A percentile compares a stretch with the other conserved stretches of the same genome.
phyloP scores from a whole-genome alignment of 2,329 filamentous ascomycete species.

The Tolypocladium ovalisporum region DNA sequence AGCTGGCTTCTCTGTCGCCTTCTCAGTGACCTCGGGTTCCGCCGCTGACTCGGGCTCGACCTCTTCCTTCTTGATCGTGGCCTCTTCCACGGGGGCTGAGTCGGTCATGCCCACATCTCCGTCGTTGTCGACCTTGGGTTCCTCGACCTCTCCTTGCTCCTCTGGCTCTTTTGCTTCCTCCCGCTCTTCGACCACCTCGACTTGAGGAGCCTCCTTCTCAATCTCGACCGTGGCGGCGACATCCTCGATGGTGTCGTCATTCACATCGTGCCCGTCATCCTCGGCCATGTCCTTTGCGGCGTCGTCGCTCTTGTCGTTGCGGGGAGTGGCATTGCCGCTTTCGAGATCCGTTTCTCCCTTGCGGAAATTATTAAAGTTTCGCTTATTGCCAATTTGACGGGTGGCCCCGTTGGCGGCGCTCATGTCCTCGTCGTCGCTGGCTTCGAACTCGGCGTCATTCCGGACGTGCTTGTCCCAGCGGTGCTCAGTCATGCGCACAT shows the following conservation, averaged over 20 bases:
- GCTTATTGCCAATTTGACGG: slow-evolving; percentile 33
- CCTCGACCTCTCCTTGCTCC: background rate
- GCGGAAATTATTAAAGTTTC: slow-evolving; percentile 40
- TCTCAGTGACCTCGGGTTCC: slow-evolving; percentile 19
- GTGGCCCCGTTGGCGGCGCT: slow-evolving; percentile 61
- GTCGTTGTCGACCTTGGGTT: slow-evolving; percentile 30
- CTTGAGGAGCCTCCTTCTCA: slow-evolving; percentile 13
- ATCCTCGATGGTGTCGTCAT: slow-evolving; percentile 34
- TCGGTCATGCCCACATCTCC: slow-evolving; percentile 42
- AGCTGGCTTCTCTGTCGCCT: slow-evolving; percentile 13
- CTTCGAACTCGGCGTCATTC: slow-evolving; percentile 71
- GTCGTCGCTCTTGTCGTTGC: slow-evolving; percentile 21
- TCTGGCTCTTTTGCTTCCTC: slow-evolving; percentile 1
- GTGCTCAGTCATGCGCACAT: slow-evolving; percentile 70
- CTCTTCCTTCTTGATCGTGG: slow-evolving; percentile 30
- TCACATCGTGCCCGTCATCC: slow-evolving; percentile 23
- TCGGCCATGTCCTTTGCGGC: slow-evolving; percentile 14
- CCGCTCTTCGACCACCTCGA: slow-evolving; percentile 2
- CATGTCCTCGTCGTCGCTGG: slow-evolving; percentile 84
- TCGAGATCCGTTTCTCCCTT: slow-evolving; percentile 29
- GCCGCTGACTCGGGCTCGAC: slow-evolving; percentile 19
- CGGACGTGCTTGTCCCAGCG: slow-evolving; percentile 70
- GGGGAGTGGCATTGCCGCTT: slow-evolving; percentile 25
- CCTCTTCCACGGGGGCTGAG: slow-evolving; percentile 16
- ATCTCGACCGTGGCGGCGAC: slow-evolving; percentile 18